Evolutionary conservation across 2,329 filamentous ascomycete species (phyloP), one percentile per base, ranked within the genome.

Genomic region (Leptosphaerulina australis): DNA sequence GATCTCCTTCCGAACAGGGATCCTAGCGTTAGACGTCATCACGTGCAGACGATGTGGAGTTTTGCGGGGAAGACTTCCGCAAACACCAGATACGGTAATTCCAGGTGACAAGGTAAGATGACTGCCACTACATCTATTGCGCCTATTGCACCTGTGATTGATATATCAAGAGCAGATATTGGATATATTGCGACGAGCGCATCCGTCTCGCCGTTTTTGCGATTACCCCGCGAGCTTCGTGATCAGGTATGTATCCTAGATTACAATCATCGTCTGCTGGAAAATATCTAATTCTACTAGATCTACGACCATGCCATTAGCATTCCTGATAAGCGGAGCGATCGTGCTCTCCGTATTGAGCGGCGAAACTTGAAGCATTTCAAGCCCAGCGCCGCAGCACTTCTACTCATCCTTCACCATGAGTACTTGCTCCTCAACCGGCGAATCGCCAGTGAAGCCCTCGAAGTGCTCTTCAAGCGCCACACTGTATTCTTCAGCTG

Each of bases 221-320:
- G 49, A 6, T 60, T 74, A 10, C 71, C 71, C 10, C 61, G 68
- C 33, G 71, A 74, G 53, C 61, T 74, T 18, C 67, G 71, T n/a
- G 68, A 74, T 51, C 62, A 68, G 55, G 68, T 68, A 53, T 14
- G 53, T 53, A n/a, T 21, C n/a, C 21, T 15, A 35, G 31, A 36
- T 43, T 22, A 5, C 28, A 36, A 17, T n/a, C 21, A 9, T 35
- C 15, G 10, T 20, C 39, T 47, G 28, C 44, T 20, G 4, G 14
- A 17, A 12, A 33, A 18, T n/a, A 9, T 29, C 33, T 41, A 21
- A 43, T 12, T 11, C 9, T 20, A 26, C 17, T 39, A 70, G 66
- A 66, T 73, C 46, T 73, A 73, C 59, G 30, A 67, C 45, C 56
- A 67, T 44, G 47, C 60, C 21, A 62, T 70, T 28, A 33, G 37